Percentiles rank a stretch among this genome's conserved stretches.
Conservation (phyloP, 306 rosid genomes). For the Ziziphus jujuba region DNA sequence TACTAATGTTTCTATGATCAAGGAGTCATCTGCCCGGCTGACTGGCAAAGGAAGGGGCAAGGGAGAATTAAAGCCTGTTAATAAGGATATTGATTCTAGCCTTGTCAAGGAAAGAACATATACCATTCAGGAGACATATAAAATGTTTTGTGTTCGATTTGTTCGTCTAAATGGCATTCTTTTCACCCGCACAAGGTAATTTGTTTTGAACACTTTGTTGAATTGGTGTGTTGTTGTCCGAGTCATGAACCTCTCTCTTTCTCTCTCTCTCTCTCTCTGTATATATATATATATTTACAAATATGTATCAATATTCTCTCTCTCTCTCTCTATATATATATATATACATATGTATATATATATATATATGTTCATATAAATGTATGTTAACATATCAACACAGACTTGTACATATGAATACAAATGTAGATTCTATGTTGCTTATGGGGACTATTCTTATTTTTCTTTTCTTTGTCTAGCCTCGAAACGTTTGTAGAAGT, state of each 20-base stretch:
- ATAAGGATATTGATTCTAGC: constrained; percentile 37
- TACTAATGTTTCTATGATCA: constrained; percentile 46
- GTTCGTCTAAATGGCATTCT: constrained; percentile 94
- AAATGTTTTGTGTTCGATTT: constrained; percentile 65
- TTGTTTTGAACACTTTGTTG: constrained; percentile 1
- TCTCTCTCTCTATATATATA: neutral
- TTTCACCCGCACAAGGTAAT: constrained; percentile 87
- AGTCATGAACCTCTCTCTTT: neutral
- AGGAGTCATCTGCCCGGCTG: constrained; percentile 52
- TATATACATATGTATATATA: neutral
- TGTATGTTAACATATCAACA: neutral
- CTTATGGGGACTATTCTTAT: too few relatives aligned
- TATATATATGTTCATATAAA: neutral
- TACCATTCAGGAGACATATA: constrained; percentile 47
- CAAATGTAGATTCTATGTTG: too few relatives aligned
- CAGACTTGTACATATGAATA: neutral
- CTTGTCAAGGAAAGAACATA: constrained; percentile 49
- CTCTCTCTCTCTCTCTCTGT: neutral
- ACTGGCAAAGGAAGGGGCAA: constrained; percentile 69
- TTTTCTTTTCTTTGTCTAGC: constrained; percentile 34
- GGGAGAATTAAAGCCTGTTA: constrained; percentile 47
- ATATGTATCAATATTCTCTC: neutral
- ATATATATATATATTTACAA: neutral
- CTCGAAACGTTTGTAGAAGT: constrained; percentile 86
- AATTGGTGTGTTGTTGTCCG: neutral